Percentiles rank a stretch among this genome's conserved stretches.
These are phyloP conservation scores for Ceratocystis cacaofunesta DNA, from an alignment of 2,329 filamentous ascomycete genomes.

Conservation along the genomic window DNA sequence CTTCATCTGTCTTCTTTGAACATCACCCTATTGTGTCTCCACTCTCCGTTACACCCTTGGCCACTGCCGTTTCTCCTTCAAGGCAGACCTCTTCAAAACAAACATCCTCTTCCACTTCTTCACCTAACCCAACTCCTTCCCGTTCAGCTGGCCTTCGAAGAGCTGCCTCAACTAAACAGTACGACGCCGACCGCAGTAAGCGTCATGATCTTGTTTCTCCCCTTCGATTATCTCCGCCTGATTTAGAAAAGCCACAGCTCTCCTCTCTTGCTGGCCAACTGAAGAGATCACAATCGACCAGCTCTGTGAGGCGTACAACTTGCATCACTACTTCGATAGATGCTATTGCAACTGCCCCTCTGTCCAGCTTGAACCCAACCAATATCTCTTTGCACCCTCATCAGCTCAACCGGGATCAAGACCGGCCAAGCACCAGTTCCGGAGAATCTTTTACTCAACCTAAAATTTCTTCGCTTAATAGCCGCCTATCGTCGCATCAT, in stretches of 20 bases:
- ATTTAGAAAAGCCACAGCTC: conserved; percentile 4
- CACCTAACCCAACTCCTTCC: not conserved
- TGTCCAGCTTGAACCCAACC: not conserved
- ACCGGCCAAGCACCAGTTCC: conserved; percentile 3
- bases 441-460: conserved; percentile 1
- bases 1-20: conserved; percentile 1
- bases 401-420: not conserved
- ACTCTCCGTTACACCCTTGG: not conserved
- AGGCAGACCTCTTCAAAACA: not conserved
- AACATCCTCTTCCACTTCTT: not conserved
- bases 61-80: not conserved
- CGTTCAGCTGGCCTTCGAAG: conserved; percentile 8
- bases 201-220: conserved; percentile 15
- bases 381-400: not conserved
- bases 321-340: not conserved
- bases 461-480: not conserved
- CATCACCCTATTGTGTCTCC: not conserved
- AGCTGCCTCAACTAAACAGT: conserved; percentile 16
- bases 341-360: not conserved
- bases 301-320: not conserved
- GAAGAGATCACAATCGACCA: conserved; percentile 8
- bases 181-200: conserved; percentile 13
- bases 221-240: conserved; percentile 15
- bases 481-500: not conserved
- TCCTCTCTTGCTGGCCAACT: not conserved